Conservation (phyloP, 2,329 filamentous ascomycete genomes). For the Lasiodiplodia gonubiensis region DNA sequence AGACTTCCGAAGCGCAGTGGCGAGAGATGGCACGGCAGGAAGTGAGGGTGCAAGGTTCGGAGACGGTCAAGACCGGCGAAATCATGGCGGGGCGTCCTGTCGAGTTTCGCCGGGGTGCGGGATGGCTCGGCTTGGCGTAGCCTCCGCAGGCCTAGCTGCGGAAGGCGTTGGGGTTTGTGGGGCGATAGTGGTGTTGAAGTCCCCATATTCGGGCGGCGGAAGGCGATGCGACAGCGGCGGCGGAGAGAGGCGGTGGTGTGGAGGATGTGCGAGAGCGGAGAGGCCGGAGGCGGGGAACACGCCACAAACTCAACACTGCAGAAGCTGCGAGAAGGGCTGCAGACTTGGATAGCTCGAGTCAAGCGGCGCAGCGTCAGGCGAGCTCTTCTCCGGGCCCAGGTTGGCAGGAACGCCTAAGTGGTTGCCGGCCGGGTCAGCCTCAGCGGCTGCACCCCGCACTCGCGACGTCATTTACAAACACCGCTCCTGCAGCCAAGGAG, state of each 20-base stretch:
- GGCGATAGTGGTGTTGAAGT: neutral
- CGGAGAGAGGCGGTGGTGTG: neutral
- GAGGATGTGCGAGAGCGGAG: neutral
- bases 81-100: neutral
- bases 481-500: conserved; percentile 3
- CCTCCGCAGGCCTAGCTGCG: neutral
- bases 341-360: neutral
- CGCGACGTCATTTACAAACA: conserved; percentile 18
- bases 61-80: conserved; percentile 8
- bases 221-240: neutral
- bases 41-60: neutral
- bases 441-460: conserved; percentile 9
- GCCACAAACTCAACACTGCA: neutral
- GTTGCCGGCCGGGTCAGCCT: conserved; percentile 1
- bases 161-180: neutral
- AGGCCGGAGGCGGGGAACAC: neutral
- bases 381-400: neutral
- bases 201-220: neutral
- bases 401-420: neutral
- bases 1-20: neutral
- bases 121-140: neutral
- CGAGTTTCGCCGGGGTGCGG: conserved; percentile 3
- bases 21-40: conserved; percentile 2
- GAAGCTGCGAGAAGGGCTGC: neutral
- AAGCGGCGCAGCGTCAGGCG: neutral